These are phyloP conservation scores for Fonsecaea erecta DNA, from an alignment of 2,329 filamentous ascomycete genomes.

Conservation along the genomic window DNA sequence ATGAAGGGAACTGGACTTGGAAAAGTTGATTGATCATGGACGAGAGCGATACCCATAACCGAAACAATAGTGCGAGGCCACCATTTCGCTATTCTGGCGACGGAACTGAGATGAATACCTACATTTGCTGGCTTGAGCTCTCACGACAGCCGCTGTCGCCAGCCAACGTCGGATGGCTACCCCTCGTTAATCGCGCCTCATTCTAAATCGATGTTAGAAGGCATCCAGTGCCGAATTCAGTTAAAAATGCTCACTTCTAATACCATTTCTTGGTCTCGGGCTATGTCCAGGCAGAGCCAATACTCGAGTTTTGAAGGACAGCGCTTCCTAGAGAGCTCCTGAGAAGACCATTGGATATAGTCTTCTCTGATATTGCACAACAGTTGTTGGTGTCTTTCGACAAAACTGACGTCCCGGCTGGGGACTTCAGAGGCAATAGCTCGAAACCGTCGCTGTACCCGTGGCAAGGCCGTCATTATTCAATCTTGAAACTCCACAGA, in stretches of 20 bases:
- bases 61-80: constrained; percentile 15
- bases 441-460: not conserved
- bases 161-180: not conserved
- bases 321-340: not conserved
- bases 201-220: not conserved
- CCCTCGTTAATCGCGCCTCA: not conserved
- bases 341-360: not conserved
- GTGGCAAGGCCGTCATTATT: not conserved
- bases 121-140: not conserved
- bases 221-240: not conserved
- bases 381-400: not conserved
- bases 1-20: constrained; percentile 10
- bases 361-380: not conserved
- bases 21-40: constrained; percentile 29
- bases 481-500: not conserved
- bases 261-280: not conserved
- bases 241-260: not conserved
- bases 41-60: constrained; percentile 30
- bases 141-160: not conserved
- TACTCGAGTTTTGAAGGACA: not conserved
- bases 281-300: not conserved
- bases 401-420: not conserved
- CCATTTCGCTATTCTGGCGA: not conserved
- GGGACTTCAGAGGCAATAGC: not conserved
- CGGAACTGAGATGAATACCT: not conserved